These are phyloP conservation scores for Isatis tinctoria DNA, from an alignment of 345 rosid genomes.

Conservation along the genomic window DNA sequence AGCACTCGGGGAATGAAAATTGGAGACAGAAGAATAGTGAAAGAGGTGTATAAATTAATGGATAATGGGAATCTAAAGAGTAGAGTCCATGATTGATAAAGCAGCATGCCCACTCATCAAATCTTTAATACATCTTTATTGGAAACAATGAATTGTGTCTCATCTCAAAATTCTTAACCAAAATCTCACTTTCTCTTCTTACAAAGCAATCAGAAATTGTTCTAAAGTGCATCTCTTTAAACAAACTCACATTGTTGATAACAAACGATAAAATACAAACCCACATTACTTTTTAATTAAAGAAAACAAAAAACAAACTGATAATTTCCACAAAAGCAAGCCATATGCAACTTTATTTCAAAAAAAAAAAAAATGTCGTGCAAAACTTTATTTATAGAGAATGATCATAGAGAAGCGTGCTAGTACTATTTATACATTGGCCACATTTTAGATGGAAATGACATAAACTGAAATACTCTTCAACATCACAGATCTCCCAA, in stretches of 20 bases:
- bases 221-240: slow-evolving; percentile 28
- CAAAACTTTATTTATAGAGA: not conserved
- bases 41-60: slow-evolving; percentile 21
- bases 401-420: not conserved
- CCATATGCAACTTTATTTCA: slow-evolving; percentile 26
- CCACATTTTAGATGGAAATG: not conserved
- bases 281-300: not conserved
- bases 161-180: slow-evolving; percentile 25
- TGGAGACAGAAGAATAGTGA: slow-evolving; percentile 7
- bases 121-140: slow-evolving; percentile 29
- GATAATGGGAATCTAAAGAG: slow-evolving; percentile 14
- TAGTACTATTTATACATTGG: slow-evolving; percentile 22
- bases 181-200: slow-evolving; percentile 42
- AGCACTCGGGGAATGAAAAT: slow-evolving; percentile 9
- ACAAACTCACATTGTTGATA: slow-evolving; percentile 5
- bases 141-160: slow-evolving; percentile 33
- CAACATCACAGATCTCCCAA: not conserved
- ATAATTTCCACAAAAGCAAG: slow-evolving; percentile 27
- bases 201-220: slow-evolving; percentile 36
- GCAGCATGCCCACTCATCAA: slow-evolving; percentile 26
- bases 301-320: not conserved
- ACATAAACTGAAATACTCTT: slow-evolving; percentile 11
- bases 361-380: not conserved
- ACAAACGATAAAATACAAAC: not conserved
- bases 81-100: slow-evolving; percentile 35